phyloP scores from a whole-genome alignment of 345 rosid species.

The Turritis glabra region DNA sequence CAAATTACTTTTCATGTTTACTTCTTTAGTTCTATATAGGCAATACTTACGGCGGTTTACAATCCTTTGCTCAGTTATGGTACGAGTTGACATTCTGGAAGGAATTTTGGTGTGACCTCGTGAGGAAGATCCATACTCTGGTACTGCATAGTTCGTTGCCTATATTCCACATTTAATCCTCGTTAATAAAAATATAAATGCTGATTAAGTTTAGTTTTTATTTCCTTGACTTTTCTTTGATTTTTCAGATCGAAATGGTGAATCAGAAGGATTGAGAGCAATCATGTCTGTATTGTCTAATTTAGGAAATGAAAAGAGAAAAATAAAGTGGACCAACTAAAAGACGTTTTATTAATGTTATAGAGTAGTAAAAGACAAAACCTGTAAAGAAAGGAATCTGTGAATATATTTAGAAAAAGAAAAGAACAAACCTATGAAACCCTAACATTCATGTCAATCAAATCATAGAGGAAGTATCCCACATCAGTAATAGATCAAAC shows the following conservation, averaged over 20 bases:
- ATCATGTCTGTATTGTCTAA: slow-evolving; percentile 28
- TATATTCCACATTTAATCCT: slow-evolving; percentile 16
- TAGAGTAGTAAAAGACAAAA: slow-evolving; percentile 44
- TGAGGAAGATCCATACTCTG: slow-evolving; percentile 71
- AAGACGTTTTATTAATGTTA: slow-evolving; percentile 23
- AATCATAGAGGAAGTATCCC: slow-evolving; percentile 40
- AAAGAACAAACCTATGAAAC: slow-evolving; percentile 44
- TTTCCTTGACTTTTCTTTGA: background rate
- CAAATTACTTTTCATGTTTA: background rate
- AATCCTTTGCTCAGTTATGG: slow-evolving; percentile 48
- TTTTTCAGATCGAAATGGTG: slow-evolving; percentile 13
- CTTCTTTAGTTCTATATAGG: background rate
- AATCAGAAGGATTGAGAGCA: slow-evolving; percentile 1
- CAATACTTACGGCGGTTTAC: slow-evolving; percentile 74
- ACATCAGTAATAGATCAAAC: slow-evolving; percentile 30
- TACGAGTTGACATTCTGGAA: slow-evolving; percentile 44
- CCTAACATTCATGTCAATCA: slow-evolving; percentile 51
- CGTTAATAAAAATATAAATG: background rate
- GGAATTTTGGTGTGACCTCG: slow-evolving; percentile 55
- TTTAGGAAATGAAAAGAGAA: slow-evolving; percentile 22
- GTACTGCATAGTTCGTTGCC: slow-evolving; percentile 46
- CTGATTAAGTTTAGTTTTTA: background rate
- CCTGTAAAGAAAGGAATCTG: slow-evolving; percentile 27
- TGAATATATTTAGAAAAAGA: slow-evolving; percentile 41
- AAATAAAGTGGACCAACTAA: slow-evolving; percentile 21